phyloP scores from a whole-genome alignment of 331 rosid species.

The Quercus tomentella region DNA sequence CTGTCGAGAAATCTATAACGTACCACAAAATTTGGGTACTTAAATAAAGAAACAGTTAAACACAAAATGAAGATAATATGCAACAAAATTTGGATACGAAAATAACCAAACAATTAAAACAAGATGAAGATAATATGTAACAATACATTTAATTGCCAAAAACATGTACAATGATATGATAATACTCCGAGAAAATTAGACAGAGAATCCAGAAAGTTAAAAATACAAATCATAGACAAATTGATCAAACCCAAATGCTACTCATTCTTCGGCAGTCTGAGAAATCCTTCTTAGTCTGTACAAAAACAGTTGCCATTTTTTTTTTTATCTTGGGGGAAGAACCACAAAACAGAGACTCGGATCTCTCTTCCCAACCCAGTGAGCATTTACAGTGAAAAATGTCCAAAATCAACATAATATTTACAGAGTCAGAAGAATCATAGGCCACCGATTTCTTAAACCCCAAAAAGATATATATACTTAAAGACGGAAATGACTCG shows the following conservation, averaged over 20 bases:
- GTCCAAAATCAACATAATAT: constrained; percentile 12
- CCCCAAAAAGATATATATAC: neutral
- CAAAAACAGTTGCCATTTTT: constrained; percentile 6
- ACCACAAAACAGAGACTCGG: constrained; percentile 12
- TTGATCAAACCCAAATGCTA: constrained; percentile 25
- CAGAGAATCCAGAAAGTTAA: neutral
- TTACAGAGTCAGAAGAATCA: constrained; percentile 25
- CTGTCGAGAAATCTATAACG: too few species aligned
- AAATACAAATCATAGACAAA: constrained; percentile 18
- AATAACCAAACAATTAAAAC: neutral
- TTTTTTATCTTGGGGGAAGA: neutral
- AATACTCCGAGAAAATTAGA: neutral
- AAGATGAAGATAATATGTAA: neutral
- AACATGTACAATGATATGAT: neutral
- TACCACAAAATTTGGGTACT: too few species aligned
- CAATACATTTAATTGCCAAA: neutral
- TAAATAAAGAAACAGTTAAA: too few species aligned
- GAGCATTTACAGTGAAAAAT: constrained; percentile 22
- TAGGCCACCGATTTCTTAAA: constrained; percentile 16
- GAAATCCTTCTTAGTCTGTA: constrained; percentile 14
- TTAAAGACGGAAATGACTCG: neutral
- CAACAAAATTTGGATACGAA: too few species aligned
- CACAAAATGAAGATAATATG: too few species aligned
- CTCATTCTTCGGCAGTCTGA: constrained; percentile 22
- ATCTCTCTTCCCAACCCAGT: constrained; percentile 1